Evolutionary conservation across 2,329 filamentous ascomycete genomes (phyloP).

Genomic region (Pseudomassariella vexata): DNA sequence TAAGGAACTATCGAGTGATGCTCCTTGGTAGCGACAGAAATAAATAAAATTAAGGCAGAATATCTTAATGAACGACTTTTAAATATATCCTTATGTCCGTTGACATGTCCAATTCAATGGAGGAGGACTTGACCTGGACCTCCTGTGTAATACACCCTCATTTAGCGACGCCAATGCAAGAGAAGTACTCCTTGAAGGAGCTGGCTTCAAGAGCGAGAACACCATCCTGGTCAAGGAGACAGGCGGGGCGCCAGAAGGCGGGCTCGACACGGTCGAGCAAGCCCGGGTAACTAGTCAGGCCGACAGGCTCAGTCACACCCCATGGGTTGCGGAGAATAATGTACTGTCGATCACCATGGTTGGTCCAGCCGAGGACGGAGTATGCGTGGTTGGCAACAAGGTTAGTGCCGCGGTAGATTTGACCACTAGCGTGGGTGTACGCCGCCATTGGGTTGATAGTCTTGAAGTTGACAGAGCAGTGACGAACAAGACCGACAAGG

Average conservation of each 20-base stretch:
- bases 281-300: conserved; percentile 32
- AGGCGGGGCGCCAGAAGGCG: conserved; percentile 29
- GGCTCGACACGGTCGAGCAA: conserved; percentile 31
- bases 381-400: conserved; percentile 39
- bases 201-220: conserved; percentile 29
- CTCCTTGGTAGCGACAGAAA: too few relatives aligned
- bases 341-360: conserved; percentile 30
- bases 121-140: too few relatives aligned
- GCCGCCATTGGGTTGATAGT: conserved; percentile 36
- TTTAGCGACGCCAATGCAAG: conserved; percentile 22
- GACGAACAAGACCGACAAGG: conserved; percentile 31
- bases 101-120: too few relatives aligned
- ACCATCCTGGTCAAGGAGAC: conserved; percentile 29
- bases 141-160: too few relatives aligned
- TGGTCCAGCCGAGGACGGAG: conserved; percentile 32
- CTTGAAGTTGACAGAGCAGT: conserved; percentile 33
- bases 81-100: too few relatives aligned
- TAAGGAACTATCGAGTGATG: too few relatives aligned
- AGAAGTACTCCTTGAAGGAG: conserved; percentile 31
- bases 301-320: conserved; percentile 35
- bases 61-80: too few relatives aligned
- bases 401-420: conserved; percentile 32
- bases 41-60: too few relatives aligned
- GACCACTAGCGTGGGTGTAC: conserved; percentile 32
- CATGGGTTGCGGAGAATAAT: conserved; percentile 38